Evolutionary conservation across 352 stramenopile species (phyloP), one percentile per base, ranked within the genome.

Genomic region (Albugo laibachii): DNA sequence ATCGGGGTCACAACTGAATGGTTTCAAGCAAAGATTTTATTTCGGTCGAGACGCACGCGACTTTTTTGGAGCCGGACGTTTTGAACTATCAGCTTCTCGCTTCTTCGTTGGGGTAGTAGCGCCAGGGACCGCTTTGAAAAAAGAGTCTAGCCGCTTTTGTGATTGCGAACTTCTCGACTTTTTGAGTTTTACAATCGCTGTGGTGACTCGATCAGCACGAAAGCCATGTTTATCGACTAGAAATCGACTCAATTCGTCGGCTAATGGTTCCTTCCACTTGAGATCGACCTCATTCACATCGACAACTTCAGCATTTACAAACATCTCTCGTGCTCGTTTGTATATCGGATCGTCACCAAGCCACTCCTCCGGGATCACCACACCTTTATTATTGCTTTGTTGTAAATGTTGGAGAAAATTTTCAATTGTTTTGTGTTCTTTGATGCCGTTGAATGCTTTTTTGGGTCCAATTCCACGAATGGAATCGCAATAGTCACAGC

Each of bases 401-500:
- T 96, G 72, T 45, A 98, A 61, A 41, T 71, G 59, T 36, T 92
- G 76, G 35, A 99, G 44, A 45, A 97, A 94, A 18, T 81, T 92
- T 56, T 98, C 95, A 60, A 99, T 97, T 24, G 51, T 82, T 45
- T 88, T 80, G 66, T 98, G 81, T 52, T 98, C 87, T 45, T 92
- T 84, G 49, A 99, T 97, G 15, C 97, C 80, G 39, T 95, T 94
- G 18, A 96, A 75, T 2, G 95, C 95, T 52, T 95, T 98, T 68
- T 98, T 98, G 0, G 95, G 95, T 11, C 96, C 96, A 34, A 99
- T 91, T 35, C 94, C 94, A 16, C 82, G 80, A 63, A 99, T 98
- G 20, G 76, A 96, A 45, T 96, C 93, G 52, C 89, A 97, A 63
- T 99, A 99, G 71, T 99, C 95, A 61, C 95, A 98, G 46, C 96